Conservation (phyloP, 176 grass and related monocot genomes). For the Carex parvula region DNA sequence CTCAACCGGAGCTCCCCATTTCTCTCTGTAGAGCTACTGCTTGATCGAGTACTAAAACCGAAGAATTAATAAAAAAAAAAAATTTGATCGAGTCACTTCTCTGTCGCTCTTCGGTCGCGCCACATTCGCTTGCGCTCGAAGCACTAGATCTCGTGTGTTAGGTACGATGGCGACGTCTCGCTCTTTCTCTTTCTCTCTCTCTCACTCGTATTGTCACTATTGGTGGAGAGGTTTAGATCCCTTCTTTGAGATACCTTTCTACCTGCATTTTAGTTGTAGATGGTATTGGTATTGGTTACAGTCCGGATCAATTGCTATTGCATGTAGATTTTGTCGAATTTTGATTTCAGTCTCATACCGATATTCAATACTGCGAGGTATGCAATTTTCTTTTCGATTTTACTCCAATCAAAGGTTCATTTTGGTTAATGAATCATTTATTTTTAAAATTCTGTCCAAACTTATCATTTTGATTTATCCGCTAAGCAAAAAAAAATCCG, state of each 20-base stretch:
- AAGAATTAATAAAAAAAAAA: background rate
- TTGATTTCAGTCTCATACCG: background rate
- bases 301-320: slow-evolving; percentile 7
- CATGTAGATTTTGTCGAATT: slow-evolving; percentile 7
- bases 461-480: background rate
- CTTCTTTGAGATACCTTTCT: background rate
- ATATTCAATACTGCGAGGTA: background rate
- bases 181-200: background rate
- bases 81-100: slow-evolving; percentile 6
- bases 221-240: slow-evolving; percentile 8
- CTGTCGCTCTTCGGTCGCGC: background rate
- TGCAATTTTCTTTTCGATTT: background rate
- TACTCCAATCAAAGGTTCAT: background rate
- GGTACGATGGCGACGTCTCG: slow-evolving; percentile 22
- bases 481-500: background rate
- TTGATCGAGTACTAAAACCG: background rate
- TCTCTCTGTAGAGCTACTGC: background rate
- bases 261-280: slow-evolving; percentile 1
- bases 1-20: background rate
- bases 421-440: background rate
- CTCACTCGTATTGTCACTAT: slow-evolving; percentile 11
- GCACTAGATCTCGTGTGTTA: slow-evolving; percentile 22
- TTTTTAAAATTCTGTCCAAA: background rate
- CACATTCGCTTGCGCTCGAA: slow-evolving; percentile 15
- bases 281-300: slow-evolving; percentile 4